Evolutionary conservation across 768 basidiomycete genomes (phyloP), one percentile per base, ranked within the genome.

Genomic region (Termitomyces titanicus): DNA sequence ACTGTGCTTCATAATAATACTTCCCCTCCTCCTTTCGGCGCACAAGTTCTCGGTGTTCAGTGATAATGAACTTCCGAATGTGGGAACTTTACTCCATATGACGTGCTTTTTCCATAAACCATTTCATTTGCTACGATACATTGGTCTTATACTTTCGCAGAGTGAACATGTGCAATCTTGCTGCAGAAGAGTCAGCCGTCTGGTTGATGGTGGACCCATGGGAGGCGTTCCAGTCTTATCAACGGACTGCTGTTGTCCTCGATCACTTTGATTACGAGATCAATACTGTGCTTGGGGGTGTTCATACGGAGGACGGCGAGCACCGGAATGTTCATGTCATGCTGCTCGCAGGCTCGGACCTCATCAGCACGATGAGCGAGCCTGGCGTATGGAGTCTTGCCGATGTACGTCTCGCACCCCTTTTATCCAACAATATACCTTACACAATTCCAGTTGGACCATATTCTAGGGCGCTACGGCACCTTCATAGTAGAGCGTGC

Each of bases 141-240:
- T 46, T 10, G 33, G 45, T 42, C 55, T 57, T 40, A 63, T 54
- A 50, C 27, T 50, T 59, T 66, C 63, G 38, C 70, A 92, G 92
- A 58, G 88, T 89, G 52, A 83, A 83, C 62, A 94, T 93, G 90
- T 94, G 92, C 73, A 87, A 82, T 49, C 80, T 94, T 34, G 96
- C 92, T 11, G 85, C 93, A 33, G 89, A 94, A 68, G 86, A 95
- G 66, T 94, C 95, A 2, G 88, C 88, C 43, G 82, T 85, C 20
- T 98, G 93, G 93, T 79, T 99, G 43, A 98, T 97, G 94, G 89
- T 98, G 42, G 97, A 99, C 68, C 79, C 94, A 18, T 99, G 95
- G 95, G 97, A 99, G 72, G 94, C 95, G 13, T 88, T 92, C 69
- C 95, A 94, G 71, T 77, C 83, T 45, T 99, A 99, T 75, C 91